Evolutionary conservation across 1,284 basidiomycete genomes (phyloP), one percentile per base, ranked within the genome.

Genomic region (Sanguinoderma infundibulare): DNA sequence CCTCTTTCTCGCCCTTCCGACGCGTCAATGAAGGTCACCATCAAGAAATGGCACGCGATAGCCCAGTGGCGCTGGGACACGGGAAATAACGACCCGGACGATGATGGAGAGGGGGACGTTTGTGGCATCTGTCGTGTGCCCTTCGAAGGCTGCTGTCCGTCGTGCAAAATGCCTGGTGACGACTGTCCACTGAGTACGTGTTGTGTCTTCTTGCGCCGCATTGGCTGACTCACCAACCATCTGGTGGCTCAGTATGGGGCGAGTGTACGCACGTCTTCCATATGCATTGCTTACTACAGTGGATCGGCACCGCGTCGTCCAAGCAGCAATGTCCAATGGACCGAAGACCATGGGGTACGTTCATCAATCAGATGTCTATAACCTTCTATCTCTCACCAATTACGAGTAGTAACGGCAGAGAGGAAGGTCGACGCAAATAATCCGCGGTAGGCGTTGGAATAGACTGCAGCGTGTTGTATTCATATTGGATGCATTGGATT

Each of bases 301-400:
- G 96, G 96, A 87, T 98, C 63, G 88, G 88, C 2, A 95, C 94
- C 0, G 82, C 89, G 3, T 86, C 91, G 15, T 94, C 91, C 36
- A 96, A 96, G 73, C 88, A 91, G 68, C 93, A 95, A 70, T 98
- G 96, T 79, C 96, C 96, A 12, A 95, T 98, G 91, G 96, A 98
- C 72, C 82, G 96, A 46, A 81, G 94, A 70, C 82, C 89, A 5
- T 98, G 96, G 96, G 91, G 95, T 97, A 69, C 68, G 92, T 83
- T 10, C 20, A n/a, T 35, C 10, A 22, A 15, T 7, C 12, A 26
- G 30, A 36, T 12, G 52, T 12, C 15, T 55, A 12, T 30, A 39
- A 15, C n/a, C 17, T 38, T 9, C 28, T 24, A 8, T 15, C 38
- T 5, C 53, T 38, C 12, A 57, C n/a, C 20, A 12, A 9, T 0